Percentiles rank a stretch among this genome's conserved stretches.
These are phyloP conservation scores for Mortierella alpina DNA, from an alignment of 192 early-diverging fungal genomes.

Conservation along the genomic window DNA sequence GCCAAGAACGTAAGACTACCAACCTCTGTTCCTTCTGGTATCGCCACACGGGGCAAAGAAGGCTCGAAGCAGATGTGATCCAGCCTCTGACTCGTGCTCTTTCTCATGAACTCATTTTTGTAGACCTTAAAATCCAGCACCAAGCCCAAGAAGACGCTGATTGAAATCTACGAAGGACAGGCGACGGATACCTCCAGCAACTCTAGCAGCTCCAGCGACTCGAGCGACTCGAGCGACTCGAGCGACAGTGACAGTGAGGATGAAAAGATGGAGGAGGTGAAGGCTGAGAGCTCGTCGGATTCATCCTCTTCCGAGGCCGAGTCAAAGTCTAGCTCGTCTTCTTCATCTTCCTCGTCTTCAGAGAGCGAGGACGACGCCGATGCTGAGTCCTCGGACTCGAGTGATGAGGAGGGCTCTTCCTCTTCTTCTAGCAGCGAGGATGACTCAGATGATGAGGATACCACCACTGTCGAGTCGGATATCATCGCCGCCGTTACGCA, in stretches of 20 bases:
- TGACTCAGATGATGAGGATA: slow-evolving; percentile 49
- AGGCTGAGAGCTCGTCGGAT: slow-evolving; percentile 10
- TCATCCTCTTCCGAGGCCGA: slow-evolving; percentile 15
- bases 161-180: slow-evolving; percentile 34
- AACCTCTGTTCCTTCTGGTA: not conserved
- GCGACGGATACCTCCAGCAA: not conserved
- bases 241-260: slow-evolving; percentile 24
- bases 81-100: too few relatives aligned
- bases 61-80: too few relatives aligned
- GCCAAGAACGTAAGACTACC: slow-evolving; percentile 44
- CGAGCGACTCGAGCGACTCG: slow-evolving; percentile 5
- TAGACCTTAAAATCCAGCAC: slow-evolving; percentile 44
- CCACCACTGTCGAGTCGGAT: slow-evolving; percentile 49
- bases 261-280: slow-evolving; percentile 27
- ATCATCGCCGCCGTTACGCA: slow-evolving; percentile 6
- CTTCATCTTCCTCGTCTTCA: slow-evolving; percentile 41
- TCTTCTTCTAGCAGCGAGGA: slow-evolving; percentile 52
- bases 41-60: not conserved
- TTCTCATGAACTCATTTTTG: not conserved
- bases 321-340: slow-evolving; percentile 26
- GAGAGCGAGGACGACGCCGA: slow-evolving; percentile 52
- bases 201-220: not conserved
- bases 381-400: slow-evolving; percentile 35
- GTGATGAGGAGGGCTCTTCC: slow-evolving; percentile 4
- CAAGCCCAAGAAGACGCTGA: slow-evolving; percentile 42